Base-by-base conservation (phyloP, 495 filamentous ascomycete species). In the Penicillium fimorum region DNA sequence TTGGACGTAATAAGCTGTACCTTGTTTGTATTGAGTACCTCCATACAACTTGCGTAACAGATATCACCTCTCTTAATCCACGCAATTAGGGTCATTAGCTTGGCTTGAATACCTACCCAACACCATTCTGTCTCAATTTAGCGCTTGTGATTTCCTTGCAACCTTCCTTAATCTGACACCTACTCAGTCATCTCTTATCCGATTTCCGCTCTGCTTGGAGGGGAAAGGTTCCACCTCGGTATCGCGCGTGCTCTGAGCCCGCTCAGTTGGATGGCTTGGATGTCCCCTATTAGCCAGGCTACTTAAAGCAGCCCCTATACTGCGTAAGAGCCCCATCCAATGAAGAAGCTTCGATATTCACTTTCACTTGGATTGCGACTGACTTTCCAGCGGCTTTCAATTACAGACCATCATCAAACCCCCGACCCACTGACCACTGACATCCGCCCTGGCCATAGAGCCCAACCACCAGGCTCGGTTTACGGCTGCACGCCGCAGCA, bases 401-500 rank as follows among this genome's bases (percentile, higher is more conserved):
- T 43, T 33, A 54, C 58, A 56, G 51, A 44, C 57, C 32, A 55
- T 22, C 29, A 47, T 49, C 47, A 37, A 52, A 57, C 59, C 29
- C 59, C 43, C 55, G 17, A 46, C 53, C 57, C 22, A 59, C 47
- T 51, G 48, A 47, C 57, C 22, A 59, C 47, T 51, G 48, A 47
- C 55, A 55, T 48, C 47, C 53, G 53, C 53, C 27, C 68, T 67
- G 55, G 60, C 60, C 46, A 53, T 57, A 63, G 58, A 56, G 48
- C 61, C 54, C 61, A 59, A 42, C 53, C 44, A 51, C 54, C 63
- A 47, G 67, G 72, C 70, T 70, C 53, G 70, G 74, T 68, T 61
- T 44, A 75, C 67, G 73, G 72, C 66, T 65, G 33, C 49, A 56
- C 45, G 35, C 60, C 65, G 73, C 71, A 74, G 76, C 42, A 53